phyloP scores from a whole-genome alignment of 106 monocot genomes.

The Chionographis japonica region DNA sequence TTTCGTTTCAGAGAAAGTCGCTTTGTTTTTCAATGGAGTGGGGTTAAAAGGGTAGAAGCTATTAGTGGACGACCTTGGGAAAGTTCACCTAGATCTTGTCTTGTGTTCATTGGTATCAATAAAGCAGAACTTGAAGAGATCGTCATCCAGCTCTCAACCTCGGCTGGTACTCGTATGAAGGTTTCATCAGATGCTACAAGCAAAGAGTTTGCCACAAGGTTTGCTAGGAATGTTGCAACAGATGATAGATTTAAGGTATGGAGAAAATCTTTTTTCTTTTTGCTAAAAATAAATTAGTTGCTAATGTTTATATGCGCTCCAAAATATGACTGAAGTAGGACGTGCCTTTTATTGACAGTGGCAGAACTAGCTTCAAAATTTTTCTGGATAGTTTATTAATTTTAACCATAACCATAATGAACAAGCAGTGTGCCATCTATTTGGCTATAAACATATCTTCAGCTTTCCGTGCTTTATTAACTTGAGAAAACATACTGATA shows the following conservation, averaged over 20 bases:
- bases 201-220: conserved; percentile 23
- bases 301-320: too few species aligned
- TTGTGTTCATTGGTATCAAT: conserved; percentile 44
- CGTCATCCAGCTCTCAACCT: conserved; percentile 14
- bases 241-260: conserved; percentile 55
- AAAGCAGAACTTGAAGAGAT: conserved; percentile 39
- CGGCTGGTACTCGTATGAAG: not conserved
- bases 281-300: not conserved
- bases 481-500: too few species aligned
- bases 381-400: too few species aligned
- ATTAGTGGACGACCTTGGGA: conserved; percentile 44
- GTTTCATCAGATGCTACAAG: conserved; percentile 5
- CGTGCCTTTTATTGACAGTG: not conserved
- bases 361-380: too few species aligned
- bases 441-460: too few species aligned
- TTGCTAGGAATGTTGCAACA: conserved; percentile 19
- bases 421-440: too few species aligned
- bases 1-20: conserved; percentile 32
- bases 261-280: not conserved
- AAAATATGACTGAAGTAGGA: not conserved
- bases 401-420: too few species aligned
- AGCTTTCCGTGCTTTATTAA: too few species aligned
- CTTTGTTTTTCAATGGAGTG: conserved; percentile 61
- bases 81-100: conserved; percentile 34
- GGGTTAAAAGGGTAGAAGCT: conserved; percentile 52